Percentiles rank a stretch among this genome's conserved stretches.
Evolutionary conservation across 2,329 filamentous ascomycete species (phyloP).

Genomic region (Dactylella cylindrospora): DNA sequence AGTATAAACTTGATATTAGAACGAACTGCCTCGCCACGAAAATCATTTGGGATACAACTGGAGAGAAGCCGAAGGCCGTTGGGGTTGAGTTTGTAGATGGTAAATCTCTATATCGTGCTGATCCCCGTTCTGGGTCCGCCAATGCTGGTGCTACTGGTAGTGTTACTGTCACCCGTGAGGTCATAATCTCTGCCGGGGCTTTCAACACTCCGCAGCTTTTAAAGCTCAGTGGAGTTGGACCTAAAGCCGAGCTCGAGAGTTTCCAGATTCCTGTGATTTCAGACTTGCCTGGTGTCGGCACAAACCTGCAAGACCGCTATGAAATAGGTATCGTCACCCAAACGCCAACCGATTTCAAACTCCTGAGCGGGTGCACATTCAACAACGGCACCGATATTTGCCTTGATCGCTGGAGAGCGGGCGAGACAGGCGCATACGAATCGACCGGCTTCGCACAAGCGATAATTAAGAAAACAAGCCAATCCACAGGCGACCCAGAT

Average conservation of each 20-base stretch:
- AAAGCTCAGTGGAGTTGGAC: constrained; percentile 47
- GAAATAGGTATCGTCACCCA: constrained; percentile 59
- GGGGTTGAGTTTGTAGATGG: constrained; percentile 56
- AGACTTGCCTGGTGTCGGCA: constrained; percentile 65
- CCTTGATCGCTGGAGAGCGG: constrained; percentile 49
- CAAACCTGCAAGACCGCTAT: constrained; percentile 65
- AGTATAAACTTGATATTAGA: constrained; percentile 24
- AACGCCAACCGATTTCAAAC: constrained; percentile 53
- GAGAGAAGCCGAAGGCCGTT: constrained; percentile 51
- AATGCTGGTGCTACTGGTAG: constrained; percentile 39
- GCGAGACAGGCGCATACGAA: constrained; percentile 37
- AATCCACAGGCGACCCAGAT: constrained; percentile 58
- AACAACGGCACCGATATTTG: constrained; percentile 52
- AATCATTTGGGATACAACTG: constrained; percentile 51
- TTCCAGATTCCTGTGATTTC: constrained; percentile 53
- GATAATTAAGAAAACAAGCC: constrained; percentile 23
- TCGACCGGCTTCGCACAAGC: constrained; percentile 32
- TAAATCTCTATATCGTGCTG: constrained; percentile 54
- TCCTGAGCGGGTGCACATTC: constrained; percentile 52
- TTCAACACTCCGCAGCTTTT: constrained; percentile 46
- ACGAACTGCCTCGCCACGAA: constrained; percentile 52
- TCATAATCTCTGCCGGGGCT: constrained; percentile 45
- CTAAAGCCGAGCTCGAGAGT: constrained; percentile 25
- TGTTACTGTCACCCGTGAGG: constrained; percentile 29
- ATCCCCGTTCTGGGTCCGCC: constrained; percentile 51